phyloP scores from a whole-genome alignment of 345 rosid species.

The Hypericum perforatum region DNA sequence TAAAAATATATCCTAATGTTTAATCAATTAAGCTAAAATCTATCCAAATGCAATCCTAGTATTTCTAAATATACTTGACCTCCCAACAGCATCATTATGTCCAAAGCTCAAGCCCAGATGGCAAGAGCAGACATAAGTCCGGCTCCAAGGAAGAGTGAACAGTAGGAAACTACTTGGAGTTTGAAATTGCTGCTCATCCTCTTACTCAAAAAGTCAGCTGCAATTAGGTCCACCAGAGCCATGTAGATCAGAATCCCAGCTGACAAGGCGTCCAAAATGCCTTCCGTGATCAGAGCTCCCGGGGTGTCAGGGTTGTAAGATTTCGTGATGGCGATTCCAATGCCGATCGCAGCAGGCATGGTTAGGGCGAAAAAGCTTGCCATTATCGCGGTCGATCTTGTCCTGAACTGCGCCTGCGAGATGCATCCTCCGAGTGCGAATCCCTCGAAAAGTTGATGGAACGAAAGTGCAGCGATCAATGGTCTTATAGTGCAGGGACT shows the following conservation, averaged over 20 bases:
- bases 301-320: conserved; percentile 52
- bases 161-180: conserved; percentile 56
- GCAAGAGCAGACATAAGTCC: conserved; percentile 84
- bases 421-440: too few relatives aligned
- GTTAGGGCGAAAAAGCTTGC: conserved; percentile 71
- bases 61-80: too few relatives aligned
- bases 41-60: too few relatives aligned
- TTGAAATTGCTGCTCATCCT: conserved; percentile 85
- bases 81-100: background rate
- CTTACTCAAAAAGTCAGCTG: conserved; percentile 84
- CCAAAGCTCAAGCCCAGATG: conserved; percentile 40
- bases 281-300: conserved; percentile 57
- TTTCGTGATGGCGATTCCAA: conserved; percentile 57
- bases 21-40: too few relatives aligned
- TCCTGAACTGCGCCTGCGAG: conserved; percentile 60
- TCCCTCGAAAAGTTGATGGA: too few relatives aligned
- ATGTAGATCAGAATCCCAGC: conserved; percentile 89
- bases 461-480: too few relatives aligned
- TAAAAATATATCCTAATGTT: too few relatives aligned
- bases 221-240: conserved; percentile 89
- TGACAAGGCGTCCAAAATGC: conserved; percentile 65
- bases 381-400: conserved; percentile 42
- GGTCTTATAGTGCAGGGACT: too few relatives aligned
- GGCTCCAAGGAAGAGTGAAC: conserved; percentile 81
- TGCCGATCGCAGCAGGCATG: conserved; percentile 54